These are phyloP conservation scores for Pythium plurisporium DNA, from an alignment of 352 stramenopile genomes.

Conservation along the genomic window DNA sequence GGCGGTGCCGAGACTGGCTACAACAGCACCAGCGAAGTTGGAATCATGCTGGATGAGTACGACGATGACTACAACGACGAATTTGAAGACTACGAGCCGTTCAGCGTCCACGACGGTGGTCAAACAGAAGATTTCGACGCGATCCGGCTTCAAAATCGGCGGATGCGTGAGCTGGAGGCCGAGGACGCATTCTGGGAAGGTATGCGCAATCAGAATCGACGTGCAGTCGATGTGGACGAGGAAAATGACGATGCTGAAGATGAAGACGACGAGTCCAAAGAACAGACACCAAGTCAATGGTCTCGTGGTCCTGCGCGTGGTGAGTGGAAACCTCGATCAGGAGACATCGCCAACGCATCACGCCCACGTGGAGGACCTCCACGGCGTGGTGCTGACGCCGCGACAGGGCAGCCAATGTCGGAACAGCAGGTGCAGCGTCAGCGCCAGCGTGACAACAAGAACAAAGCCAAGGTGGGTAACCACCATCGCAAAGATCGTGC, in stretches of 20 bases:
- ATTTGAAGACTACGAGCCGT: constrained; percentile 67
- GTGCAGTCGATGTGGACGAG: constrained; percentile 4
- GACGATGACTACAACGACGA: constrained; percentile 87
- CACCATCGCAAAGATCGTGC: constrained; percentile 81
- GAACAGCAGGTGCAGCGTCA: constrained; percentile 25
- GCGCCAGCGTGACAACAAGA: constrained; percentile 38
- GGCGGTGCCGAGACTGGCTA: background rate
- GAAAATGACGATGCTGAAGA: constrained; percentile 21
- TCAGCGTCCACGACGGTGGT: constrained; percentile 27
- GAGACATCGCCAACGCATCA: background rate
- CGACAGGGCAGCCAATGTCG: background rate
- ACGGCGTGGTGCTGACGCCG: background rate
- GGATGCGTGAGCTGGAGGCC: constrained; percentile 25
- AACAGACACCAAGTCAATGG: constrained; percentile 2
- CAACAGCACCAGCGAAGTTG: background rate
- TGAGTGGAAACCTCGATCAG: constrained; percentile 7
- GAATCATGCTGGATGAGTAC: constrained; percentile 23
- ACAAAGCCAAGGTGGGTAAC: constrained; percentile 79
- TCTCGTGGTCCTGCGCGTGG: constrained; percentile 1
- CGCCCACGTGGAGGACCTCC: background rate
- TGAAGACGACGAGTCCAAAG: constrained; percentile 18
- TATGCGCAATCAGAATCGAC: constrained; percentile 37
- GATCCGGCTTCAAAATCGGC: constrained; percentile 29
- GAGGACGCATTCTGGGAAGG: constrained; percentile 39
- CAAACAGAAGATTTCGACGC: constrained; percentile 29